phyloP scores from a whole-genome alignment of 2,329 filamentous ascomycete species.

The Cylindrodendrum hubeiense region DNA sequence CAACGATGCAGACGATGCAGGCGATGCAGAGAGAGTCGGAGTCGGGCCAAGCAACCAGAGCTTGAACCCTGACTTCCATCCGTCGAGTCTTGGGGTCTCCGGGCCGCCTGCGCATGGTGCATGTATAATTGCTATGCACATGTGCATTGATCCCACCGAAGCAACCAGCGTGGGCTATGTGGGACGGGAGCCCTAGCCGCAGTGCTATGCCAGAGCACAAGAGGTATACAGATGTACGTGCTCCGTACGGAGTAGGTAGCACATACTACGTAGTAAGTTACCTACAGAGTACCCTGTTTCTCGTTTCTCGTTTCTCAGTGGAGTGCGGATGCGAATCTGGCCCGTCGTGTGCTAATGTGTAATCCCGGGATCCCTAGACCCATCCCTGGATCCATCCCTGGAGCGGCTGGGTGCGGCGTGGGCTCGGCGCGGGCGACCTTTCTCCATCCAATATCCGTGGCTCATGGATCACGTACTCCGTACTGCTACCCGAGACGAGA shows the following conservation, averaged over 20 bases:
- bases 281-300: too few relatives aligned
- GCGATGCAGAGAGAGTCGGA: background rate
- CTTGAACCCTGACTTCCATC: background rate
- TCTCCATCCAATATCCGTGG: background rate
- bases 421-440: background rate
- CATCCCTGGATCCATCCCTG: background rate
- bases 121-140: too few relatives aligned
- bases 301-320: background rate
- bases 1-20: background rate
- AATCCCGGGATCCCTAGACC: background rate
- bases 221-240: too few relatives aligned
- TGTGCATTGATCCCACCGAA: background rate
- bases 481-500: background rate
- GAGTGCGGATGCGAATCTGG: background rate
- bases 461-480: background rate
- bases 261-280: too few relatives aligned
- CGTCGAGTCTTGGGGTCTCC: background rate
- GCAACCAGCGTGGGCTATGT: too few relatives aligned
- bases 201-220: too few relatives aligned
- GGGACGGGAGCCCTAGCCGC: too few relatives aligned
- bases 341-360: too few relatives aligned
- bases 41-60: background rate
- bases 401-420: background rate
- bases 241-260: too few relatives aligned
- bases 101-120: background rate